These are phyloP conservation scores for Penicillium paneum DNA, from an alignment of 2,329 filamentous ascomycete species.

Conservation along the genomic window DNA sequence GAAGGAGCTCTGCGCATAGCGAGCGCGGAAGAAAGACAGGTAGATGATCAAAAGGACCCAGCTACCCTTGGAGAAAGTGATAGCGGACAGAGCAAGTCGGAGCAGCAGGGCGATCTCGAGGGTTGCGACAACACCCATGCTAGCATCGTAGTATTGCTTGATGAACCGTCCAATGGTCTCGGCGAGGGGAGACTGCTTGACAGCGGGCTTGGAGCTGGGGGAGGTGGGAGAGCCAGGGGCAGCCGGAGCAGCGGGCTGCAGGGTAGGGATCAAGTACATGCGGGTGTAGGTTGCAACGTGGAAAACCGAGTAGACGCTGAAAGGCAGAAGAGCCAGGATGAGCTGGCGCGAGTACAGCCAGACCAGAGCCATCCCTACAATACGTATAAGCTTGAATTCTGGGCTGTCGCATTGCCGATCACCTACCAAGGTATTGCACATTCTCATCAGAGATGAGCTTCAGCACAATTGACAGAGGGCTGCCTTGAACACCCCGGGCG, in stretches of 20 bases:
- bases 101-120: slow-evolving; percentile 87
- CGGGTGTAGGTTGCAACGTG: slow-evolving; percentile 96
- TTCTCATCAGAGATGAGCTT: slow-evolving; percentile 84
- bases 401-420: background rate
- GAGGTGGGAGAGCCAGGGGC: slow-evolving; percentile 55
- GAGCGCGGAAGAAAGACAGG: slow-evolving; percentile 86
- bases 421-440: slow-evolving; percentile 90
- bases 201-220: slow-evolving; percentile 49
- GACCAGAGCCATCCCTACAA: slow-evolving; percentile 79
- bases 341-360: slow-evolving; percentile 93
- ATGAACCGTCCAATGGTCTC: slow-evolving; percentile 89
- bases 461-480: slow-evolving; percentile 59
- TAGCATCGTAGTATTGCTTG: slow-evolving; percentile 95
- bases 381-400: slow-evolving; percentile 5
- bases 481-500: slow-evolving; percentile 70
- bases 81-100: slow-evolving; percentile 73
- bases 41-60: slow-evolving; percentile 86
- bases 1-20: slow-evolving; percentile 85
- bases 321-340: slow-evolving; percentile 85
- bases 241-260: slow-evolving; percentile 63
- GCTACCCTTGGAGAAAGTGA: slow-evolving; percentile 85
- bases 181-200: slow-evolving; percentile 60
- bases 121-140: slow-evolving; percentile 86
- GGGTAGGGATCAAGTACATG: slow-evolving; percentile 83
- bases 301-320: slow-evolving; percentile 96